phyloP scores from a whole-genome alignment of 2,329 filamentous ascomycete species.

The Cercospora brassicicola region DNA sequence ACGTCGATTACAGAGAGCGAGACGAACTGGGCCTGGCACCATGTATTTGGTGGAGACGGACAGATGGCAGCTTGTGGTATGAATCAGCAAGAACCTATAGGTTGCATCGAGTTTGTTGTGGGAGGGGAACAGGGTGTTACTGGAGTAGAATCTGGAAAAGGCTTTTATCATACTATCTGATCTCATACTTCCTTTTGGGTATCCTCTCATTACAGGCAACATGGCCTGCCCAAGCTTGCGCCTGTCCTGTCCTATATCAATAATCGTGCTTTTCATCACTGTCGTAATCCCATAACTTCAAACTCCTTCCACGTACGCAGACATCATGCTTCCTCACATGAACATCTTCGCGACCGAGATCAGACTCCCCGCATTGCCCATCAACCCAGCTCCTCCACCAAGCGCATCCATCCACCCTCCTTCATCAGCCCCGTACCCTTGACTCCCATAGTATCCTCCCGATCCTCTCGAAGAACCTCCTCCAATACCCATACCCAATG shows the following conservation, averaged over 20 bases:
- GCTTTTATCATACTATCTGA: not conserved
- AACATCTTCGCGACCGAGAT: constrained; percentile 56
- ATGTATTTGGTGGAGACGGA: not conserved
- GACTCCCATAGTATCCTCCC: constrained; percentile 47
- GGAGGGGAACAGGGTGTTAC: not conserved
- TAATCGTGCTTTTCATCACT: constrained; percentile 5
- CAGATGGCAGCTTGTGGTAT: not conserved
- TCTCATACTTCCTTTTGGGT: not conserved
- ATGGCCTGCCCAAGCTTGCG: constrained; percentile 12
- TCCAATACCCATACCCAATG: constrained; percentile 51
- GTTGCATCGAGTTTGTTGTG: not conserved
- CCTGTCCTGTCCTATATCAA: constrained; percentile 11
- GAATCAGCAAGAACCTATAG: not conserved
- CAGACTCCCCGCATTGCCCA: constrained; percentile 50
- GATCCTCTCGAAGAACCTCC: constrained; percentile 31
- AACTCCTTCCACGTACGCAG: not conserved
- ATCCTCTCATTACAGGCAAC: not conserved
- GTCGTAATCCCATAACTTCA: constrained; percentile 2
- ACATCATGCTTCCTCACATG: constrained; percentile 41
- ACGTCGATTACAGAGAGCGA: not conserved
- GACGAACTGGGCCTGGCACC: not conserved
- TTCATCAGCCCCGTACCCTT: constrained; percentile 44
- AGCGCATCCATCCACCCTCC: constrained; percentile 24
- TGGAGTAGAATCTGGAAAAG: not conserved
- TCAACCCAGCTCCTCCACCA: constrained; percentile 40